These are phyloP conservation scores for Lachnellula subtilissima DNA, from an alignment of 2,329 filamentous ascomycete genomes.

Conservation along the genomic window DNA sequence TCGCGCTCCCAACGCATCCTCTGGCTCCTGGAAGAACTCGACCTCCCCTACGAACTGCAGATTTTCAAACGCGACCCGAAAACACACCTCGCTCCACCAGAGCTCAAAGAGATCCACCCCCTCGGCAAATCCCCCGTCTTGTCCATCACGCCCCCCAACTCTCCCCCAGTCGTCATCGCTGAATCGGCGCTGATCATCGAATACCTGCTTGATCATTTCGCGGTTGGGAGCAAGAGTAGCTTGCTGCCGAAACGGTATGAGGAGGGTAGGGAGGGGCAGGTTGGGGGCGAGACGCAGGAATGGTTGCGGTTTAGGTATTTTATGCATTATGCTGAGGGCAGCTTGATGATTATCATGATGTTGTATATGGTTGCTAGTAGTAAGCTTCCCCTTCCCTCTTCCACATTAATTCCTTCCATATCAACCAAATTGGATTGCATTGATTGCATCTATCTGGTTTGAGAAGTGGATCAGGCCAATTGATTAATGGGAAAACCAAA, in stretches of 20 bases:
- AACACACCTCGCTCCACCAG: conserved; percentile 66
- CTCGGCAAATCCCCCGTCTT: conserved; percentile 84
- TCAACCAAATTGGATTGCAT: neutral
- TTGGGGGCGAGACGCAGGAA: conserved; percentile 56
- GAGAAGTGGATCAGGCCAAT: neutral
- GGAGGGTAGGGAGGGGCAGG: conserved; percentile 51
- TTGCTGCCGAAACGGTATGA: conserved; percentile 52
- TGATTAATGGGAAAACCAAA: conserved; percentile 36
- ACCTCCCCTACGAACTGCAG: conserved; percentile 73
- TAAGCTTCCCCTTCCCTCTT: conserved; percentile 31
- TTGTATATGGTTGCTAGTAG: conserved; percentile 55
- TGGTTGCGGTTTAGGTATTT: conserved; percentile 61
- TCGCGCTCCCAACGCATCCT: conserved; percentile 56
- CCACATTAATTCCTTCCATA: neutral
- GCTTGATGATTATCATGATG: conserved; percentile 68
- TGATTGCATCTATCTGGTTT: no score
- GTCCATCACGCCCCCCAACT: conserved; percentile 47
- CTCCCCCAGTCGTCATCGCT: conserved; percentile 57
- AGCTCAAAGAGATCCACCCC: conserved; percentile 73
- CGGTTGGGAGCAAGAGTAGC: conserved; percentile 35
- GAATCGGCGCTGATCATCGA: conserved; percentile 79
- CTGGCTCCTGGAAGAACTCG: conserved; percentile 66
- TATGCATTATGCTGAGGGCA: conserved; percentile 83
- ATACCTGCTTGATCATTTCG: conserved; percentile 68
- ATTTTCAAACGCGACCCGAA: conserved; percentile 64